Evolutionary conservation across 768 basidiomycete species (phyloP), one percentile per base, ranked within the genome.

Genomic region (Podaxis rugospora): DNA sequence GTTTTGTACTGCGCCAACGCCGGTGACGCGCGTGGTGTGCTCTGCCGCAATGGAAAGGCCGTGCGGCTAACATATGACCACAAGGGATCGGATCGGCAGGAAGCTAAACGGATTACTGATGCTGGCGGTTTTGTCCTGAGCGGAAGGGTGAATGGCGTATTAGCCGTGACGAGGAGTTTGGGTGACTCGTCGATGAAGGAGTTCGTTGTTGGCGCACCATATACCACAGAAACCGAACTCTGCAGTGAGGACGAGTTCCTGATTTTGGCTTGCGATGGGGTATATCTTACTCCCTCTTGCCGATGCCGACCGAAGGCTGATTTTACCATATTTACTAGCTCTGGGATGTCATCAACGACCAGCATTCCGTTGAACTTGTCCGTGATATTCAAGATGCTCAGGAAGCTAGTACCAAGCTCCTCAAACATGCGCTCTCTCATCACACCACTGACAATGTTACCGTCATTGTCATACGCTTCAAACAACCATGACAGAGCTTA

Each of bases 141-240:
- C 69, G 97, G 96, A 64, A 86, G 97, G 11, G 97, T 99, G 36
- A 99, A 99, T 66, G 97, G 96, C 64, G 95, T 98, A 44, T 78
- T 99, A 57, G 95, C 95, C 5, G 97, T 99, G 28, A 99, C 97
- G 16, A 83, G 97, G 61, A 94, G 94, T 68, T 77, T 99, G 59
- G 97, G 97, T 36, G 97, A 99, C 70, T 91, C 94, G 1, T 91
- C 93, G 5, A 98, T 99, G 97, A 99, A 99, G 75, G 97, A 99
- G 68, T 99, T 95, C 71, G 97, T 99, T 10, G 97, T 98, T 51
- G 97, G 97, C 1, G 85, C 92, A 28, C 97, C 97, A 5, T 99
- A 96, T 74, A 99, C 97, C 18, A 98, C 97, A n/a, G 95, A 98
- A 73, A 98, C 96, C 11, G 86, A 89, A 66, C 76, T 99, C 44